Conservation (phyloP, 176 grass and related monocot genomes). For the Triticum timopheevii region DNA sequence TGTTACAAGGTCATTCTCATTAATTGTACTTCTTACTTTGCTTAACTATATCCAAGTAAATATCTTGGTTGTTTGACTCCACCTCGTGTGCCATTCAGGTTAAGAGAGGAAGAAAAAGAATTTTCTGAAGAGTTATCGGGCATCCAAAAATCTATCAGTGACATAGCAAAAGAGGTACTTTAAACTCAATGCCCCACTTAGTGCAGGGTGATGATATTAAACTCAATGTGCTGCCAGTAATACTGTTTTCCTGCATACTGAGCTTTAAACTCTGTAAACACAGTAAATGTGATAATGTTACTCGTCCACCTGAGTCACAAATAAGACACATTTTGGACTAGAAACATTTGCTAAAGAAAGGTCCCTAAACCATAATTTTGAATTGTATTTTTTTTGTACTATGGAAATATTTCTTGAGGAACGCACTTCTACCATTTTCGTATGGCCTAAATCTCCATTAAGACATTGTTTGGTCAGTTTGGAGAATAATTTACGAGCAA, state of each 20-base stretch:
- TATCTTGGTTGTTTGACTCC: conserved; percentile 29
- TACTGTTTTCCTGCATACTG: background rate
- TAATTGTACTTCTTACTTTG: conserved; percentile 7
- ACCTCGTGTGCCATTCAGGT: conserved; percentile 39
- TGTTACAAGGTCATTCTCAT: conserved; percentile 57
- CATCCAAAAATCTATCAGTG: conserved; percentile 44
- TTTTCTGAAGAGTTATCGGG: conserved; percentile 44
- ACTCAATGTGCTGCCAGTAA: background rate
- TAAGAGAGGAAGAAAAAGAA: conserved; percentile 63
- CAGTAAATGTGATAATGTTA: background rate
- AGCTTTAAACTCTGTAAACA: background rate
- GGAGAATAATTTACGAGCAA: background rate
- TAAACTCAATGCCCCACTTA: background rate
- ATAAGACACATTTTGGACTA: background rate
- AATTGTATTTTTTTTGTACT: background rate
- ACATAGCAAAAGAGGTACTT: conserved; percentile 63
- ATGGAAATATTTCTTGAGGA: background rate
- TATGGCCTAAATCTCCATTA: background rate
- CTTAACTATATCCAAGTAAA: background rate
- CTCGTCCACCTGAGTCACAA: background rate
- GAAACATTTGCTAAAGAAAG: background rate
- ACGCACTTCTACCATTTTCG: background rate
- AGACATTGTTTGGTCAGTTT: background rate
- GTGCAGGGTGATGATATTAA: background rate
- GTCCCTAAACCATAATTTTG: background rate